Evolutionary conservation across 2,329 filamentous ascomycete species (phyloP).

Genomic region (Fusarium temperatum): DNA sequence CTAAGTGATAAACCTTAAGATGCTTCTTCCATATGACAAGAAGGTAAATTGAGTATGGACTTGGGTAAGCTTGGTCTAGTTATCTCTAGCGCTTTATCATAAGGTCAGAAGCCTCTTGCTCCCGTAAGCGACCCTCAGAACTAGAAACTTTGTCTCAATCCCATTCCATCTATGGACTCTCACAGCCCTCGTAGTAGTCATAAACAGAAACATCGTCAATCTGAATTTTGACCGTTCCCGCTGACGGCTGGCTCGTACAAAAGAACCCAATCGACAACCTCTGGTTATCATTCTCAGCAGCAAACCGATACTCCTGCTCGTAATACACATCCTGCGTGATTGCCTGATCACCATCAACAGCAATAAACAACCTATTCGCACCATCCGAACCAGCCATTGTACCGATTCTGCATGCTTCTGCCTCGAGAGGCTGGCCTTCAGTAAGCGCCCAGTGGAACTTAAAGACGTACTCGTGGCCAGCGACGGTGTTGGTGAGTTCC

Average conservation of each 20-base stretch:
- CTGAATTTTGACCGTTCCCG: background rate
- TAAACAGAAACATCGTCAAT: background rate
- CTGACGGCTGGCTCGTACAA: background rate
- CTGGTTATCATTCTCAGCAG: background rate
- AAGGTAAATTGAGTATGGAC: no score
- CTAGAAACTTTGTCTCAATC: no score
- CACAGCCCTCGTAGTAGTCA: background rate
- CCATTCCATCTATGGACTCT: background rate
- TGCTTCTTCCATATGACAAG: fast-evolving
- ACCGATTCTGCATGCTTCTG: background rate
- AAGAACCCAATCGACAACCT: background rate
- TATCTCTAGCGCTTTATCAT: fast-evolving
- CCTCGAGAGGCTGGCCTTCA: background rate
- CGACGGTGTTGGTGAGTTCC: background rate
- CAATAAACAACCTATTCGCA: background rate
- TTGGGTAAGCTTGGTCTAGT: fast-evolving
- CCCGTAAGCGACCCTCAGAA: no score
- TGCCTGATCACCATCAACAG: background rate
- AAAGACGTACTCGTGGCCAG: background rate
- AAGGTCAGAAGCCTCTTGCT: no score
- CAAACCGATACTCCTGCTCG: background rate
- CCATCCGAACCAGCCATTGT: conserved; percentile 26
- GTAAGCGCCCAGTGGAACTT: background rate
- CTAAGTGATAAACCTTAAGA: fast-evolving
- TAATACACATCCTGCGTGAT: background rate